Evolutionary conservation across 2,329 filamentous ascomycete species (phyloP).

Genomic region (Neoarthrinium moseri): DNA sequence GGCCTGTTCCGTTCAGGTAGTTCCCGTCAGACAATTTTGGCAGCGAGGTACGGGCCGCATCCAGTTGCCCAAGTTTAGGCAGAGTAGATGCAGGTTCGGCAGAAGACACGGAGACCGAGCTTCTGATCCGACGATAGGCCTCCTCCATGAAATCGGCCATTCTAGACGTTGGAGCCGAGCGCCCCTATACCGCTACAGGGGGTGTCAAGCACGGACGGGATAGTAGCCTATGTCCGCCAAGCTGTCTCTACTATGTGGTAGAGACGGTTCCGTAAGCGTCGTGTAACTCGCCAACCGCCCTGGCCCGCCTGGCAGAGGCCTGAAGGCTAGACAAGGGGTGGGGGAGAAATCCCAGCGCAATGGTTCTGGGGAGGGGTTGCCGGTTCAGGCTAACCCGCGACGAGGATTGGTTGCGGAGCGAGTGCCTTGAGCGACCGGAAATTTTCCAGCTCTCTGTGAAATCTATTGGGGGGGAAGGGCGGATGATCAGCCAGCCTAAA

Average conservation of each 20-base stretch:
- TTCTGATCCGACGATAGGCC: conserved; percentile 21
- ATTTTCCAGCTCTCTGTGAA: too few relatives aligned
- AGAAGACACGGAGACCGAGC: conserved; percentile 13
- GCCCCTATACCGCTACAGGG: too few relatives aligned
- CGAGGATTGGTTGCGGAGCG: background rate
- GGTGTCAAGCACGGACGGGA: too few relatives aligned
- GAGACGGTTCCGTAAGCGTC: background rate
- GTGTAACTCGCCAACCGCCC: conserved; percentile 3
- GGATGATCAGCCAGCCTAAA: too few relatives aligned
- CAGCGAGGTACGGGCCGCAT: conserved; percentile 38
- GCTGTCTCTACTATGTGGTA: too few relatives aligned
- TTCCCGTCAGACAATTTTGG: conserved; percentile 25
- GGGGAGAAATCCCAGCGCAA: background rate
- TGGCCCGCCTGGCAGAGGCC: background rate
- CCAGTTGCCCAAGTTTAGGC: conserved; percentile 33
- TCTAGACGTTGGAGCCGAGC: background rate
- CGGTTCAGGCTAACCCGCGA: background rate
- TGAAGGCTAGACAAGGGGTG: background rate
- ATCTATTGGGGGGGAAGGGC: too few relatives aligned
- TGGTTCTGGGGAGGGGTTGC: conserved; percentile 6
- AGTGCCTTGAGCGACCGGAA: too few relatives aligned
- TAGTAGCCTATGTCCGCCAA: too few relatives aligned
- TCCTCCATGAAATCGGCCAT: conserved; percentile 6
- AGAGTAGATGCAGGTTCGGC: conserved; percentile 32
- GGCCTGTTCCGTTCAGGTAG: conserved; percentile 32